Percentiles rank a stretch among this genome's conserved stretches.
Conservation (phyloP, 1,139 yeast species). For the Geotrichum cucujoidarum region DNA sequence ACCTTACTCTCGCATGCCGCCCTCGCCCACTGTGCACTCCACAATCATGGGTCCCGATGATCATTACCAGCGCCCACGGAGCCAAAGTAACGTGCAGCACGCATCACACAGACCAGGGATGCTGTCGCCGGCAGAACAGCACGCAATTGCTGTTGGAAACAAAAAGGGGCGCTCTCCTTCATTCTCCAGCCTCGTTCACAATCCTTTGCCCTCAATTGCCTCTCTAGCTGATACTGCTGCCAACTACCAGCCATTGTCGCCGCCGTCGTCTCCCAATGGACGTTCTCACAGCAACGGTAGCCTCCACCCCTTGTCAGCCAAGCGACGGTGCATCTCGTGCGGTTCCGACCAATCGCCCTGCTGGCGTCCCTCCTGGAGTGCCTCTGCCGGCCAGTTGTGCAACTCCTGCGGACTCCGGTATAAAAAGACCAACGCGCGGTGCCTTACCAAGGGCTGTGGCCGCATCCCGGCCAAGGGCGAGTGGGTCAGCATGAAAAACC, state of each 20-base stretch:
- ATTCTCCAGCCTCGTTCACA: constrained; percentile 2
- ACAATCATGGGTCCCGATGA: background rate
- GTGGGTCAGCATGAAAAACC: constrained; percentile 80
- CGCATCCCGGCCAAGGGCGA: constrained; percentile 96
- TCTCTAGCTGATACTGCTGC: background rate
- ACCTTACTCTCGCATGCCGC: constrained; percentile 9
- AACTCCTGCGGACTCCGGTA: constrained; percentile 93
- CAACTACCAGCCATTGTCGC: constrained; percentile 13
- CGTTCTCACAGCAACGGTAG: constrained; percentile 15
- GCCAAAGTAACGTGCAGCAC: background rate
- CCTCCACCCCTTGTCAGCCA: constrained; percentile 12
- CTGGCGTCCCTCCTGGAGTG: constrained; percentile 97
- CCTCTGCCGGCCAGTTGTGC: constrained; percentile 84
- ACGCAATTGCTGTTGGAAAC: background rate
- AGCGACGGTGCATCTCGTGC: constrained; percentile 71
- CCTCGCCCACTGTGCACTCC: constrained; percentile 5
- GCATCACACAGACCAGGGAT: background rate
- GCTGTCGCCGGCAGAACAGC: constrained; percentile 3
- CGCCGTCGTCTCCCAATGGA: constrained; percentile 15
- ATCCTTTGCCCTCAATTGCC: no score
- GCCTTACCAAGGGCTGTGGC: constrained; percentile 67
- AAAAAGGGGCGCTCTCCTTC: constrained; percentile 7
- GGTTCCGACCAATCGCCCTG: constrained; percentile 92
- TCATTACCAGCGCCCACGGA: background rate
- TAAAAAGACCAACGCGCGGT: constrained; percentile 89